Base-by-base conservation (phyloP, 257 asterid genomes). In the Fraxinus americana region DNA sequence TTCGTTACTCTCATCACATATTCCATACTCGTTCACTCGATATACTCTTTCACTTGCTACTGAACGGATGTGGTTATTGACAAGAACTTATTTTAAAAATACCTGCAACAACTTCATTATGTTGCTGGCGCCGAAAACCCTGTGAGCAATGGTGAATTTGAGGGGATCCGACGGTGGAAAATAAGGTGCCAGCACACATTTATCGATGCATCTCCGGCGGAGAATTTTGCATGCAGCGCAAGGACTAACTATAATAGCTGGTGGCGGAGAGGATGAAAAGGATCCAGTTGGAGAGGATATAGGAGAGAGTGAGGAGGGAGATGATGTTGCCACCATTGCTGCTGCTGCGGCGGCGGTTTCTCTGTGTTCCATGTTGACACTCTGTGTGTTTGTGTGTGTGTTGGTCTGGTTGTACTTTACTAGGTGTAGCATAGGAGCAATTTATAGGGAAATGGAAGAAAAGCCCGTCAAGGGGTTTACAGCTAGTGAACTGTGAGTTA, bases 91-190 rank as follows among this genome's bases (percentile, higher is more conserved):
- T 43, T 5, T 23, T 27, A 25, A 63, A 50, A 67, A 34, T 89
- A 94, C 98, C 97, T 92, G 97, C 82, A 94, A 81, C 67, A 90
- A 78, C 88, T 94, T 94, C 80, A 90, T 89, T 41, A 94, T 92
- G 84, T 94, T 94, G 82, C 98, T 92, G n/a, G 98, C 98, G 19
- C 98, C 98, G 45, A 94, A 94, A 12, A 94, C 91, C 12, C 97
- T 90, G 59, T 94, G 98, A 57, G 97, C 97, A 25, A 91, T 88
- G n/a, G 94, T 86, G 79, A 93, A 93, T 72, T 93, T 93, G 77
- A 89, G 79, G 4, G 98, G 98, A 38, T 93, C 95, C 1, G 86
- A 83, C 11, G 98, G 98, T 32, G 97, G 98, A 61, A 94, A 94
- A 43, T 92, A 94, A 0, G 98, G 98, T 5, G 97, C 97, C 76